These are phyloP conservation scores for Raphanus sativus DNA, from an alignment of 345 rosid species.

Conservation along the genomic window DNA sequence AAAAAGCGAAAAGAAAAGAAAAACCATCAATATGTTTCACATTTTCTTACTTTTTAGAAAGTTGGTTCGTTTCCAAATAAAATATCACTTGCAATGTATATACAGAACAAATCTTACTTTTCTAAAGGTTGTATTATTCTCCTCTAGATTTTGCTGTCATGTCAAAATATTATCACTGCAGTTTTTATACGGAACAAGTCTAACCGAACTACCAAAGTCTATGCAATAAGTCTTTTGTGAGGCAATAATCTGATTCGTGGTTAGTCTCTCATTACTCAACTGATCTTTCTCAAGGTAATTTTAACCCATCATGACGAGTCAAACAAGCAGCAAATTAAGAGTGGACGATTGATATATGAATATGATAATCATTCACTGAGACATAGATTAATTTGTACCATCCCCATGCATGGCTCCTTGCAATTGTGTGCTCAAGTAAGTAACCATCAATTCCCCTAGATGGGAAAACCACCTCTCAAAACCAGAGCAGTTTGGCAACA, in stretches of 20 bases:
- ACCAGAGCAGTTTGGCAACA: neutral
- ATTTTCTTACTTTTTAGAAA: neutral
- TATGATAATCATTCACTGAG: neutral
- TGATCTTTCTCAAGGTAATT: neutral
- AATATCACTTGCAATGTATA: neutral
- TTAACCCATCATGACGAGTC: neutral
- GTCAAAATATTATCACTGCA: neutral
- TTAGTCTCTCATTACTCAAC: neutral
- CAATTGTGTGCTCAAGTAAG: neutral
- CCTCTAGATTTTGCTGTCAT: neutral
- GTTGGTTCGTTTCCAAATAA: neutral
- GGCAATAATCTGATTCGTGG: neutral
- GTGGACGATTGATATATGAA: neutral
- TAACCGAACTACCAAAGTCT: neutral
- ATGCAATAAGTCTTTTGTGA: neutral
- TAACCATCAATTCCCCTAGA: neutral
- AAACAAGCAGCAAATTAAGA: neutral
- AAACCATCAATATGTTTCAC: conserved; percentile 10
- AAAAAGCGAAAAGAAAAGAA: neutral
- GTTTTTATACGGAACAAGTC: neutral
- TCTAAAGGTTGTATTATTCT: neutral
- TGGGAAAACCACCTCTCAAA: neutral
- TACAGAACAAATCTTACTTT: conserved; percentile 6
- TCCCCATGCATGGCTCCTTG: neutral
- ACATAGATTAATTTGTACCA: neutral